These are phyloP conservation scores for Trichomonas tenax DNA, from an alignment of 208 protist genomes.

Conservation along the genomic window DNA sequence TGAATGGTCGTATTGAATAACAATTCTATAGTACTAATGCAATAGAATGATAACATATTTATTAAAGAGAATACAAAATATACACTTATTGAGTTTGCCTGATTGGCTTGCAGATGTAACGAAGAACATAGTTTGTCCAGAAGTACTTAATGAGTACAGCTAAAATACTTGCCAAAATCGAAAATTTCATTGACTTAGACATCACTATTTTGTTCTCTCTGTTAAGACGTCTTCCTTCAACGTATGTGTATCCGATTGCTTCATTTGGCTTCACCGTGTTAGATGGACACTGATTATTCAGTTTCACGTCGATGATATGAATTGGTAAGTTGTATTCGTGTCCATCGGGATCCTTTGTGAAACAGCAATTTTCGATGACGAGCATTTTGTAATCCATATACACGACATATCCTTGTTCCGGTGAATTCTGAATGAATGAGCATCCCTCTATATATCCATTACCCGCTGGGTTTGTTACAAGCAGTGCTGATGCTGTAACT, in stretches of 20 bases:
- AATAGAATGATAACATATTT: too few relatives aligned
- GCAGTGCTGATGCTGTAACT: background rate
- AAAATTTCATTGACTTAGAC: background rate
- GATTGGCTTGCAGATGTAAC: background rate
- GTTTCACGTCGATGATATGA: background rate
- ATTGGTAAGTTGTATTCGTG: background rate
- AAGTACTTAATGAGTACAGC: background rate
- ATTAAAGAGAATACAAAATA: too few relatives aligned
- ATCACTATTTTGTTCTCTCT: background rate
- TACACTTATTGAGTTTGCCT: background rate
- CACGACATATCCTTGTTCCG: background rate
- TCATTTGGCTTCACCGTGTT: background rate
- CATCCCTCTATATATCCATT: background rate
- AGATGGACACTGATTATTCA: background rate
- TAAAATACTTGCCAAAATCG: background rate
- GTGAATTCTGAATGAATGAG: background rate
- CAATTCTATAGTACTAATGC: too few relatives aligned
- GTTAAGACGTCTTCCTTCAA: background rate
- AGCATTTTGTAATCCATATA: background rate
- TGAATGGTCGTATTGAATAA: too few relatives aligned
- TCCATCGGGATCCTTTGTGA: background rate
- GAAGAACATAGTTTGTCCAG: background rate
- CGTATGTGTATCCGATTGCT: background rate
- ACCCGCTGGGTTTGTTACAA: background rate
- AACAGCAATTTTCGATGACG: background rate